phyloP scores from a whole-genome alignment of 306 rosid species.

The Citrullus mucosospermus region DNA sequence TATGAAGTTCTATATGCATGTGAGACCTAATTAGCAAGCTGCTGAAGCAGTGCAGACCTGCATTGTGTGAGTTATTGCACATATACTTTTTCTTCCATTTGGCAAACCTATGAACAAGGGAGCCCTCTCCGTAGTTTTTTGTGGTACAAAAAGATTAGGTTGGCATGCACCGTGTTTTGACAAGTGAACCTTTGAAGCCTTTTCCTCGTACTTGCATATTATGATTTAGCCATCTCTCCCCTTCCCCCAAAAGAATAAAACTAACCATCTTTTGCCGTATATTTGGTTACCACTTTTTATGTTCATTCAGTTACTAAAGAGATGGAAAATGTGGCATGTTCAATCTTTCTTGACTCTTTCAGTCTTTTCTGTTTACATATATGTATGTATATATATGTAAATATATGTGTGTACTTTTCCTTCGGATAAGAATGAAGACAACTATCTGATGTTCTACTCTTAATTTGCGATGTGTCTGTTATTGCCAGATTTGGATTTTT shows the following conservation, averaged over 20 bases:
- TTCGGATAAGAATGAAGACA: slow-evolving; percentile 8
- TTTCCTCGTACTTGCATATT: neutral
- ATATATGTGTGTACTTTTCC: neutral
- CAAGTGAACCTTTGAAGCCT: neutral
- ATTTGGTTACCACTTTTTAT: neutral
- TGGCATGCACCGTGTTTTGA: neutral
- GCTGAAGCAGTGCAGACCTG: neutral
- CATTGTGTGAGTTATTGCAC: neutral
- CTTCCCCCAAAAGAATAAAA: neutral
- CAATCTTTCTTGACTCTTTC: neutral
- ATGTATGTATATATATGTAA: neutral
- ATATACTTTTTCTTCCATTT: neutral
- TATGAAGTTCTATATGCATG: neutral
- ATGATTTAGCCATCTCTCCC: neutral
- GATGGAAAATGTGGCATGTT: neutral
- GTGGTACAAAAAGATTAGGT: neutral
- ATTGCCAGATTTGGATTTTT: slow-evolving; percentile 78
- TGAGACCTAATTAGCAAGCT: too few species aligned
- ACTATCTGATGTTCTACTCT: neutral
- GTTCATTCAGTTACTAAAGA: neutral
- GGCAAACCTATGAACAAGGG: neutral
- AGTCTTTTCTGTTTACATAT: neutral
- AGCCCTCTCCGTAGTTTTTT: neutral
- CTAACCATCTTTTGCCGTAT: neutral
- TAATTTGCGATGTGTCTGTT: slow-evolving; percentile 21